Conservation (phyloP, 441 rosid genomes). For the Syzygium malaccense region DNA sequence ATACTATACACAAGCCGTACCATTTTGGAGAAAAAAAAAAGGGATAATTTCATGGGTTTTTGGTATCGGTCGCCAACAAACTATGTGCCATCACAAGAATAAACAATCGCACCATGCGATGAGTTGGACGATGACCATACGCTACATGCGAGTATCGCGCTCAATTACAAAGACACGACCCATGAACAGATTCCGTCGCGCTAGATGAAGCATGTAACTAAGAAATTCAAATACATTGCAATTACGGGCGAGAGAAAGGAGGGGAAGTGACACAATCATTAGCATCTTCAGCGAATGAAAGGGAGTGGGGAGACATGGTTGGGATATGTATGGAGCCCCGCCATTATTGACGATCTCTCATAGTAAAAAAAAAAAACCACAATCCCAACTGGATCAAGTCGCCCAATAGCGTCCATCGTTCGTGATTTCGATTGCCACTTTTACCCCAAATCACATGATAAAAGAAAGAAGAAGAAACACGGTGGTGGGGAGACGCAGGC, state of each 20-base stretch:
- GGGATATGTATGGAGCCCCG: background rate
- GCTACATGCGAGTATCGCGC: background rate
- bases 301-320: background rate
- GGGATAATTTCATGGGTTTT: background rate
- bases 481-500: background rate
- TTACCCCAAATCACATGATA: background rate
- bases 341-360: background rate
- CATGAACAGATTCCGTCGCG: background rate
- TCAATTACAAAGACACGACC: background rate
- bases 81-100: background rate
- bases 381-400: background rate
- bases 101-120: background rate
- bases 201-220: background rate
- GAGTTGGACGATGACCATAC: background rate
- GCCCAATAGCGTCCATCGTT: background rate
- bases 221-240: background rate
- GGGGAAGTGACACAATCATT: background rate
- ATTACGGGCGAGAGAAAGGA: background rate
- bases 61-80: background rate
- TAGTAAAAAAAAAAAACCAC: background rate
- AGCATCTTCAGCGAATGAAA: background rate
- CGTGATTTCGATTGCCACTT: background rate
- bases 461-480: background rate
- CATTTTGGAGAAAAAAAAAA: accelerated
- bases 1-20: background rate